A percentile compares a stretch with the other conserved stretches of the same genome.
Evolutionary conservation across 2,329 filamentous ascomycete species (phyloP).

Genomic region (Aspergillus fumigatiaffinis): DNA sequence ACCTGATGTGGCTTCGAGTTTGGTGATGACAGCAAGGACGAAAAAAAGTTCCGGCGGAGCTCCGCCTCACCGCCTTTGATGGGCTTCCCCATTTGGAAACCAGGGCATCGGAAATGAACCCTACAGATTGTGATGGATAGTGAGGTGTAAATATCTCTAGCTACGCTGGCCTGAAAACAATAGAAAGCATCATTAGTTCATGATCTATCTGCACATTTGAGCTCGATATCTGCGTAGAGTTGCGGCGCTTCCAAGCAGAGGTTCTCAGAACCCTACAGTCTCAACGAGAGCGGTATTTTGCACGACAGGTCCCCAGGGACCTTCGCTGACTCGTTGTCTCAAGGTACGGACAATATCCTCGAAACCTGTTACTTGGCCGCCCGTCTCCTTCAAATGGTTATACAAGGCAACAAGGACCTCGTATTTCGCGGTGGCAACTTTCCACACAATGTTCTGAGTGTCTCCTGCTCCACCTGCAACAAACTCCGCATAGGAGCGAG

Average conservation of each 20-base stretch:
- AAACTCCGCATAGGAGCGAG: constrained; percentile 55
- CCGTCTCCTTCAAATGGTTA: constrained; percentile 36
- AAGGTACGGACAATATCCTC: constrained; percentile 40
- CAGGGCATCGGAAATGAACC: constrained; percentile 8
- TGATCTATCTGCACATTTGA: not conserved
- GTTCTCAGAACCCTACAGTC: constrained; percentile 29
- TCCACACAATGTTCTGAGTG: constrained; percentile 54
- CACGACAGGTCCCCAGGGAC: constrained; percentile 36
- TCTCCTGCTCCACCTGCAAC: constrained; percentile 55
- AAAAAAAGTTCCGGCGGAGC: constrained; percentile 21
- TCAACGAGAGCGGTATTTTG: constrained; percentile 32
- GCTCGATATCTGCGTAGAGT: not conserved
- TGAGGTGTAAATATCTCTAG: not conserved
- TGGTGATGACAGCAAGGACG: constrained; percentile 1
- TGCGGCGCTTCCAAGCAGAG: not conserved
- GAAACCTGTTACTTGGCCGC: constrained; percentile 30
- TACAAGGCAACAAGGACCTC: constrained; percentile 52
- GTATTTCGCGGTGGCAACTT: constrained; percentile 55
- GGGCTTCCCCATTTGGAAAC: constrained; percentile 3
- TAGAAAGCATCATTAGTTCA: not conserved
- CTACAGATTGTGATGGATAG: not conserved
- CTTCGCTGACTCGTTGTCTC: constrained; percentile 39
- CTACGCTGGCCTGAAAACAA: not conserved
- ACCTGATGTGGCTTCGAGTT: not conserved
- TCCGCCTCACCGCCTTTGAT: constrained; percentile 21